phyloP scores from a whole-genome alignment of 768 basidiomycete species.

The Trametes cingulata region DNA sequence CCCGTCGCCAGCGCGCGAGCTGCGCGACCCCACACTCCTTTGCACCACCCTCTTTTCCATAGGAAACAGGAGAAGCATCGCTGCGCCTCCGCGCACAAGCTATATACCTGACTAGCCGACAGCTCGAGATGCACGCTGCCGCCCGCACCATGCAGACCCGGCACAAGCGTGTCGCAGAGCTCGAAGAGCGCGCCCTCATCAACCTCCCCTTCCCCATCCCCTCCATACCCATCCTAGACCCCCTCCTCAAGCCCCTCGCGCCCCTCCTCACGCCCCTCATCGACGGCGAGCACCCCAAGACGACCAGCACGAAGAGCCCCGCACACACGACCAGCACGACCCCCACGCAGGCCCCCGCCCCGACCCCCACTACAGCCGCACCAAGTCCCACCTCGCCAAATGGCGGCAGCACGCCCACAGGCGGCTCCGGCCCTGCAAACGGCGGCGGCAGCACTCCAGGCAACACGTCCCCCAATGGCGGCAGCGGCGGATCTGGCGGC shows the following conservation, averaged over 20 bases:
- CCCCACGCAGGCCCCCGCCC: conserved; percentile 1
- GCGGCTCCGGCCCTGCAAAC: conserved; percentile 1
- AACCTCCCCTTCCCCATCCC: conserved; percentile 41
- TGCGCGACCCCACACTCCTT: conserved; percentile 18
- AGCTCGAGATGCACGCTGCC: conserved; percentile 8
- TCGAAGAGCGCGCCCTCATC: conserved; percentile 42
- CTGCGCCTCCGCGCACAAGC: background rate
- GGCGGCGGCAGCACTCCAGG: conserved; percentile 4
- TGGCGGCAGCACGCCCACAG: background rate
- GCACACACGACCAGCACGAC: conserved; percentile 8
- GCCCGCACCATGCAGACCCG: conserved; percentile 13
- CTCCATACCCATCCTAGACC: conserved; percentile 42
- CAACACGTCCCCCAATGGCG: background rate
- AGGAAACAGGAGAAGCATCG: background rate
- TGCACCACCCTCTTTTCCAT: conserved; percentile 12
- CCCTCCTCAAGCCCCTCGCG: conserved; percentile 33
- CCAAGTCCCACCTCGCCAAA: conserved; percentile 7
- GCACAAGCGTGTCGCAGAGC: conserved; percentile 12
- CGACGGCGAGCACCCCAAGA: conserved; percentile 13
- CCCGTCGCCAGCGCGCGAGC: conserved; percentile 9
- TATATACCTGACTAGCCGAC: too few relatives aligned
- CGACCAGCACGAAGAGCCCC: background rate
- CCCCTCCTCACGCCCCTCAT: conserved; percentile 36
- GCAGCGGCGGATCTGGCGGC: conserved; percentile 8
- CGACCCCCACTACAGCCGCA: conserved; percentile 5